Base-by-base conservation (phyloP, 2,329 filamentous ascomycete species). In the Zasmidium angulare region DNA sequence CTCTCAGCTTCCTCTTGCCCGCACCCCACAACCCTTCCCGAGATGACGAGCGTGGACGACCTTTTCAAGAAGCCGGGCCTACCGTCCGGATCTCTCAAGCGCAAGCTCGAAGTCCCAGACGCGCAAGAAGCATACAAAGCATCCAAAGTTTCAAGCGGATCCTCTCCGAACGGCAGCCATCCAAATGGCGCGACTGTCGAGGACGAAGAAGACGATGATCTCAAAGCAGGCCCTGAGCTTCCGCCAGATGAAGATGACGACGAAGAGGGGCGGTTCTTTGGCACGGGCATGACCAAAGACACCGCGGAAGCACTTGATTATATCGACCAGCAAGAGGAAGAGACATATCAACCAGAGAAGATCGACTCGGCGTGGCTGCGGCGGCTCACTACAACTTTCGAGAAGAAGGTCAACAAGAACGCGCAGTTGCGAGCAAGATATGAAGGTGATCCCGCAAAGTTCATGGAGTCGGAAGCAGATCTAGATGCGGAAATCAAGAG, bases 231-330 rank as follows among this genome's bases (percentile, higher is more conserved):
- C 3, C 74, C 73, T 1, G 66, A 69, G 21, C 66, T 74, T 17
- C 72, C 72, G 2, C 71, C 70, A 4, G 79, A 83, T 2, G 76
- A 79, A 74, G 78, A 76, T 12, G 90, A 93, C 66, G 93, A 96
- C 68, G 91, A 96, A 55, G 95, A 96, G 64, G 95, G 93, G 0
- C 88, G 95, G 11, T 99, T 99, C 79, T 99, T 97, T 69, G 95
- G 93, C 47, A 90, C 92, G 55, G 95, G 95, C 31, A 89, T 99
- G 68, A 91, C 89, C 23, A 83, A 87, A 59, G 84, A 91, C 66
- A 91, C 96, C 65, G 88, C 87, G 1, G 85, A 92, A 67, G 90
- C 95, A 20, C 83, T 99, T 70, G 90, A 98, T 75, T 98, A 89
- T 71, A 86, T 99, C 63, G 91, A 97, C 63, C 80, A 84, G 58